Base-by-base conservation (phyloP, 495 filamentous ascomycete species). In the Penicillium lividum region DNA sequence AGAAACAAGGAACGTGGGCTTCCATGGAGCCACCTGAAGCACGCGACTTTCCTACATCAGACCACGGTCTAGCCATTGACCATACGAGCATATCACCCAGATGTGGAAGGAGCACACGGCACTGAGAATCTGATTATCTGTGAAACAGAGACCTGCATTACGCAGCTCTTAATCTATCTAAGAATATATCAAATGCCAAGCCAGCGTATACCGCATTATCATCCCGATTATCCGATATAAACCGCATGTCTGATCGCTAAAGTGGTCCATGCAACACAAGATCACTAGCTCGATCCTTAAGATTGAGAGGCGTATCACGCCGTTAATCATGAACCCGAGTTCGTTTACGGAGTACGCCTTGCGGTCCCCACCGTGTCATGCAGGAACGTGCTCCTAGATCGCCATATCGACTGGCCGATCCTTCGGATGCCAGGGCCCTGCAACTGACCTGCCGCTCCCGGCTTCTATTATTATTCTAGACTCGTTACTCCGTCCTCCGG, bases 341-440 rank as follows among this genome's bases (percentile, higher is more conserved):
- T 16, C 18, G 18, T 31, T 30, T 22, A 22, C 22, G 22, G 22
- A 22, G 22, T 40, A 40, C 38, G 38, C 38, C 38, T 7, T 40
- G 38, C 38, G n/a, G 31, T 34, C 34, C 25, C 36, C 38, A 42
- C 51, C 34, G 34, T 30, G 27, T 30, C 51, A 30, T 42, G 51
- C 51, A 53, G 51, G 38, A 53, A 53, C 51, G 51, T 53, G 51
- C 51, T 44, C 51, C 36, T 15, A 52, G 31, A 52, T 53, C 51
- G 51, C 36, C 51, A 36, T 11, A 36, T 40, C 51, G 36, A 43
- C 51, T 53, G 51, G 36, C 18, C 51, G 50, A 52, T 52, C 50
- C 44, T 13, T 47, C 22, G 2, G 7, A 6, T 33, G 5, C 9
- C 31, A 33, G 31, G 10, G 38, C 38, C 38, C n/a, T 40, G 38